Conservation (phyloP, 805 yeast species). For the Yarrowia bubula region DNA sequence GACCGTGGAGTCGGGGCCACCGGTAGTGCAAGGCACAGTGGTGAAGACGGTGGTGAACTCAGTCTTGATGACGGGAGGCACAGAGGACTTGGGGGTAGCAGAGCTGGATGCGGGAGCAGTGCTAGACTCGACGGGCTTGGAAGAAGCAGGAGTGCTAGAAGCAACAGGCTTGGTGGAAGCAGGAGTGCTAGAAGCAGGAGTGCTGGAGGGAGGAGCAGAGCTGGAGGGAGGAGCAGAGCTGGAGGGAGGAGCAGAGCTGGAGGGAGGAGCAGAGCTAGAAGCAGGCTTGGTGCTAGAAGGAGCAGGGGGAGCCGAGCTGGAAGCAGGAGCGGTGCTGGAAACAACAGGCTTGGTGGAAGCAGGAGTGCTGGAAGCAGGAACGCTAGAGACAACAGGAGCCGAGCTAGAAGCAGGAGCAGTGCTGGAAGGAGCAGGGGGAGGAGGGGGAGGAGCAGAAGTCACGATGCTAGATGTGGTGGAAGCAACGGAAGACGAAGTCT, state of each 20-base stretch:
- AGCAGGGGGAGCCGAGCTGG: neutral
- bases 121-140: neutral
- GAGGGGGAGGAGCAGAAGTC: neutral
- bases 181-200: neutral
- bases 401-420: neutral
- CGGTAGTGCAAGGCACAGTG: slow-evolving; percentile 6
- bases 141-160: neutral
- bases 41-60: neutral
- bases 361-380: slow-evolving; percentile 13
- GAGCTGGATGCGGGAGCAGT: neutral
- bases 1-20: neutral
- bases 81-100: neutral
- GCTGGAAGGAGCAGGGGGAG: neutral
- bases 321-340: neutral
- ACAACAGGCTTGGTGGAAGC: neutral
- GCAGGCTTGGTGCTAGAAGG: neutral
- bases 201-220: neutral
- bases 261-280: neutral
- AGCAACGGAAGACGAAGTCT: neutral
- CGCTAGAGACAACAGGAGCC: too few species aligned
- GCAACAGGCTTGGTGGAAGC: neutral
- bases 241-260: neutral
- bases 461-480: neutral
- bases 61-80: neutral
- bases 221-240: neutral